Percentiles rank a stretch among this genome's conserved stretches.
phyloP scores from a whole-genome alignment of 2,329 filamentous ascomycete genomes.

The Zymoseptoria ardabiliae region DNA sequence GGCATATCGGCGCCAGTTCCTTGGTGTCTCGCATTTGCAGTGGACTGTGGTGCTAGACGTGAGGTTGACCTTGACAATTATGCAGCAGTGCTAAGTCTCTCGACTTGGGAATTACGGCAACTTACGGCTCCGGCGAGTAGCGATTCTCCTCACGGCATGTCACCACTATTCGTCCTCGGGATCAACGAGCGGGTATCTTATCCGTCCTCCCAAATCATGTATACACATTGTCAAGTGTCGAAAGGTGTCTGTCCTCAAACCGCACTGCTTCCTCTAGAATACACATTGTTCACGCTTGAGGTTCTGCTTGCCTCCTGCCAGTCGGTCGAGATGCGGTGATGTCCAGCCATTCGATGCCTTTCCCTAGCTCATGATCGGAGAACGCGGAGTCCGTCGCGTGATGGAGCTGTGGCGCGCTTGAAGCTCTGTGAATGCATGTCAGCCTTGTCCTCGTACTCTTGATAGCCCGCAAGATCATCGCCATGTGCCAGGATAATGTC shows the following conservation, averaged over 20 bases:
- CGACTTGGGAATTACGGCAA: no score
- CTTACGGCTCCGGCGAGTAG: no score
- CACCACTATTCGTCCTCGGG: no score
- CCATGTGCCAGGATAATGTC: background rate
- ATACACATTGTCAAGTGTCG: background rate
- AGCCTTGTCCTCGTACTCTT: background rate
- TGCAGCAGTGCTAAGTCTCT: no score
- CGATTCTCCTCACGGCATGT: no score
- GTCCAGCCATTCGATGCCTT: background rate
- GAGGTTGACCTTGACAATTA: no score
- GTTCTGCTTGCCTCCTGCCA: background rate
- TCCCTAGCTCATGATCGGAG: conserved; percentile 32
- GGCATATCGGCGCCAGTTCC: no score
- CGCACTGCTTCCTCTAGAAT: background rate
- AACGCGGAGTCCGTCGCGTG: conserved; percentile 43
- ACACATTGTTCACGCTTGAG: background rate
- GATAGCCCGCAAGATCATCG: background rate
- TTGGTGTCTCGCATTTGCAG: no score
- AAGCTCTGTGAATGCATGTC: conserved; percentile 37
- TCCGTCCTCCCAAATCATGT: background rate
- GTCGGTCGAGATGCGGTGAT: background rate
- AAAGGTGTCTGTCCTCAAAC: background rate
- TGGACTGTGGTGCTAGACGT: no score
- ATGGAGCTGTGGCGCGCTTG: conserved; percentile 43
- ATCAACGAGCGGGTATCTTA: background rate